Evolutionary conservation across 2,329 filamentous ascomycete genomes (phyloP), one percentile per base, ranked within the genome.

Genomic region (Epichloe amarillans): DNA sequence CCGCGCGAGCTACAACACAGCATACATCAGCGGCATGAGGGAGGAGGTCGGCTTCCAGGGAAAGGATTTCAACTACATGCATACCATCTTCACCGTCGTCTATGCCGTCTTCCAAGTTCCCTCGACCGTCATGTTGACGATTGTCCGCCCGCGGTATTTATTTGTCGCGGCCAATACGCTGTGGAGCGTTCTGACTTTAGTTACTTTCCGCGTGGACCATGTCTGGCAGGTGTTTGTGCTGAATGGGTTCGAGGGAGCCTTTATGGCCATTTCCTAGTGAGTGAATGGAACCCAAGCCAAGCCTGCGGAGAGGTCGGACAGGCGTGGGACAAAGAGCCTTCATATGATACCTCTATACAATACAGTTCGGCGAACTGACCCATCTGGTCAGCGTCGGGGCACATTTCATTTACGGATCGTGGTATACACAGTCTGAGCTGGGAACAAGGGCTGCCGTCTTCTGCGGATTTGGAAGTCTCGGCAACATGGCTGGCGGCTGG

Each of bases 71-170:
- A 69, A 69, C 46, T 68, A 69, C 55, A 67, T 69, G 65, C 52
- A 55, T 19, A 62, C 59, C 1, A 59, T 59, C 3, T 62, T 68
- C 51, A 54, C 69, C 21, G 64, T 72, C 35, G 64, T 65, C 1
- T 72, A 72, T 51, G 69, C 69, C 1, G 63, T 72, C 19, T 72
- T 65, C 41, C 69, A 72, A 49, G 69, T 72, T 48, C 70, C 70
- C 0, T 67, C 67, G 0, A 72, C 69, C 0, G 67, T 68, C n/a
- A 51, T 70, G 8, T 17, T 57, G 49, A 57, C 55, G 5, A 26
- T 54, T 14, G 45, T 53, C 7, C 54, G 3, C 55, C 69, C 69
- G 1, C 66, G 66, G 61, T 70, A 69, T 53, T 66, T 72, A 15
- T 72, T 72, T 39, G 52, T 72, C 3, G 55, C 61, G 10, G 69